phyloP scores from a whole-genome alignment of 208 protist genomes.

The Phytomonas serpens region DNA sequence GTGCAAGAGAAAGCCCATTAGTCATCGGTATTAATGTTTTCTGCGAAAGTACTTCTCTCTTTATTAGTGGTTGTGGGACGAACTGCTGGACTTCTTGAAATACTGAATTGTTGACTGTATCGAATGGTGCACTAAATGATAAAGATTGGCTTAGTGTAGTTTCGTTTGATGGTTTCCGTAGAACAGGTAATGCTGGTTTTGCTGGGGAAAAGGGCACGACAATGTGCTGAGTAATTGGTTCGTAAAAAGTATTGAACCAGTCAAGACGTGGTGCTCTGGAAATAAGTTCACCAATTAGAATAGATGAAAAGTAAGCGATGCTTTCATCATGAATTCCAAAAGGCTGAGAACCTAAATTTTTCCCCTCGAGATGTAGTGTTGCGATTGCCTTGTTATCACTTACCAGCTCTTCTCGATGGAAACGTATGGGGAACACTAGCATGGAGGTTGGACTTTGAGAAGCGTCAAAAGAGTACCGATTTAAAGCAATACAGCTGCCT shows the following conservation, averaged over 20 bases:
- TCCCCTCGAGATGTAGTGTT: slow-evolving; percentile 69
- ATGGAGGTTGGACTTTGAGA: slow-evolving; percentile 17
- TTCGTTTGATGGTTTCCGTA: background rate
- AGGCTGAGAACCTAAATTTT: slow-evolving; percentile 27
- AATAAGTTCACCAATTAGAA: slow-evolving; percentile 72
- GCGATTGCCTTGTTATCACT: slow-evolving; percentile 24
- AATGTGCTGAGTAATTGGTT: slow-evolving; percentile 81
- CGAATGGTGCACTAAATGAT: background rate
- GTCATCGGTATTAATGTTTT: background rate
- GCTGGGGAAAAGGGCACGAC: slow-evolving; percentile 58
- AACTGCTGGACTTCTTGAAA: background rate
- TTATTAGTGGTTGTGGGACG: background rate
- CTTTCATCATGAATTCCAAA: slow-evolving; percentile 61
- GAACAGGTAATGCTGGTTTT: slow-evolving; percentile 12
- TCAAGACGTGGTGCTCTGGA: slow-evolving; percentile 61
- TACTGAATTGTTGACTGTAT: slow-evolving; percentile 14
- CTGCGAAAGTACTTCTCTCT: background rate
- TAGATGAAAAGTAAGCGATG: slow-evolving; percentile 41
- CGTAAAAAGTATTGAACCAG: slow-evolving; percentile 70
- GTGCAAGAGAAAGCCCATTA: slow-evolving; percentile 15
- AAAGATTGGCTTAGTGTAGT: background rate
- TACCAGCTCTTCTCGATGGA: slow-evolving; percentile 4
- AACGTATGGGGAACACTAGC: slow-evolving; percentile 60
- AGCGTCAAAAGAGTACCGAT: slow-evolving; percentile 38
- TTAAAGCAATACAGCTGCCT: slow-evolving; percentile 75